Conservation (phyloP, 2,329 filamentous ascomycete genomes). For the Cadophora sp. region DNA sequence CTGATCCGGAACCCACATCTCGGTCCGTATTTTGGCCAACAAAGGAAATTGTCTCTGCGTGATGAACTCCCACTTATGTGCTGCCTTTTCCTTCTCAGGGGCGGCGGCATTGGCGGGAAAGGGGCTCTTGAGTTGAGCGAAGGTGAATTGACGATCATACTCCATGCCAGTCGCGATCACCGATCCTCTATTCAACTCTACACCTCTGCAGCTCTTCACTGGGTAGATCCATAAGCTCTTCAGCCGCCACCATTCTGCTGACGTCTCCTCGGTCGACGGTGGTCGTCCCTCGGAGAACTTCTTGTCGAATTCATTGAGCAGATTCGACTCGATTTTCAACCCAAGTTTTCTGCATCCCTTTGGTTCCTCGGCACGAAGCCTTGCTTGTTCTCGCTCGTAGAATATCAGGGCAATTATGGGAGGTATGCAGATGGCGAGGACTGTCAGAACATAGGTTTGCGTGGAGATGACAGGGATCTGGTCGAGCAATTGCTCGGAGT, state of each 20-base stretch:
- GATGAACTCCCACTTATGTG: slow-evolving; percentile 71
- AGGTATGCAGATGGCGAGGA: slow-evolving; percentile 42
- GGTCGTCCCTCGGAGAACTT: slow-evolving; percentile 51
- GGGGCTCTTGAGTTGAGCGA: slow-evolving; percentile 69
- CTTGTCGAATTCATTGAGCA: slow-evolving; percentile 61
- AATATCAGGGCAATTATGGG: slow-evolving; percentile 43
- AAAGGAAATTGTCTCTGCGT: slow-evolving; percentile 73
- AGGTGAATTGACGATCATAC: slow-evolving; percentile 83
- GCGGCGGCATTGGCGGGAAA: slow-evolving; percentile 50
- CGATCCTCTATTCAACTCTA: slow-evolving; percentile 71
- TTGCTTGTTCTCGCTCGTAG: slow-evolving; percentile 43
- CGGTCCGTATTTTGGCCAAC: slow-evolving; percentile 72
- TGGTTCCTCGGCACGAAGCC: slow-evolving; percentile 45
- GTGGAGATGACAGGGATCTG: slow-evolving; percentile 41
- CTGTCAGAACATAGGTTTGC: slow-evolving; percentile 40
- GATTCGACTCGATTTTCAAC: slow-evolving; percentile 55
- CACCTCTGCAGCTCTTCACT: slow-evolving; percentile 79
- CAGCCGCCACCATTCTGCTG: slow-evolving; percentile 52
- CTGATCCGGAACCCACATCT: slow-evolving; percentile 73
- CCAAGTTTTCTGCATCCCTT: slow-evolving; percentile 60
- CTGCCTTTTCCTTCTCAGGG: slow-evolving; percentile 47
- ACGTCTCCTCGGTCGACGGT: slow-evolving; percentile 44
- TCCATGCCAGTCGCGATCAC: slow-evolving; percentile 74
- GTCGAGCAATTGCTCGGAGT: slow-evolving; percentile 40
- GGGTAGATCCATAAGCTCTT: slow-evolving; percentile 83